Conservation (phyloP, 768 basidiomycete genomes). For the Boletus fagicola region DNA sequence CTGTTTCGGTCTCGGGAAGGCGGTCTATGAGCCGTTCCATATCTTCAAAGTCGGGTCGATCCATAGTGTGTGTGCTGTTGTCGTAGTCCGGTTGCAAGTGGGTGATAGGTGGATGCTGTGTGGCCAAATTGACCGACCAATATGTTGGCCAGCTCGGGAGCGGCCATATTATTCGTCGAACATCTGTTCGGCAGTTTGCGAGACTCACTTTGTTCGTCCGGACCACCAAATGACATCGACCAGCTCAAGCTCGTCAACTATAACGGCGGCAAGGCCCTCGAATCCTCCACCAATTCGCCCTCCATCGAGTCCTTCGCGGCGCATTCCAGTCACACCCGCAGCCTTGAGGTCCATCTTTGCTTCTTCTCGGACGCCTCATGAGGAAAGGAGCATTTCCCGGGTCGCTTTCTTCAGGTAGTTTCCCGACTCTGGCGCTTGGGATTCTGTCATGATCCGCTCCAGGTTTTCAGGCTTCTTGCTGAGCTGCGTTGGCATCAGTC, state of each 20-base stretch:
- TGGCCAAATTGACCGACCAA: neutral
- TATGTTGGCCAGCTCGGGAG: neutral
- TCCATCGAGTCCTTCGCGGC: slow-evolving; percentile 48
- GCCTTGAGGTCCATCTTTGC: slow-evolving; percentile 82
- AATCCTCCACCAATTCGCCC: slow-evolving; percentile 35
- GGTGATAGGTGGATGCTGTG: neutral
- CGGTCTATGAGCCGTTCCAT: slow-evolving; percentile 60
- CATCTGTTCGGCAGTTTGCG: slow-evolving; percentile 26
- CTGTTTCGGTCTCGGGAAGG: slow-evolving; percentile 56
- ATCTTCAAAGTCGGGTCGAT: slow-evolving; percentile 39
- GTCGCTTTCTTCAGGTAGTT: slow-evolving; percentile 81
- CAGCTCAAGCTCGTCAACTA: slow-evolving; percentile 55
- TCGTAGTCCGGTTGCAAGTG: neutral
- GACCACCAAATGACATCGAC: slow-evolving; percentile 24
- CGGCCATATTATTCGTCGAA: neutral
- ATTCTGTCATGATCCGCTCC: neutral
- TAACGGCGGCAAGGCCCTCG: slow-evolving; percentile 37
- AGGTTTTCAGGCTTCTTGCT: slow-evolving; percentile 83
- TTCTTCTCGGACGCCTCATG: slow-evolving; percentile 75
- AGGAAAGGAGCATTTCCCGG: slow-evolving; percentile 81
- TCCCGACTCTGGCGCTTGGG: neutral
- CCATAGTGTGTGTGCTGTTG: slow-evolving; percentile 21
- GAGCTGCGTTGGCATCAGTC: slow-evolving; percentile 77
- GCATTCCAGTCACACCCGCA: slow-evolving; percentile 82
- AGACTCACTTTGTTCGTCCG: neutral